These are phyloP conservation scores for Zygosaccharomyces pseudobailii DNA, from an alignment of 1,139 yeast genomes.

Conservation along the genomic window DNA sequence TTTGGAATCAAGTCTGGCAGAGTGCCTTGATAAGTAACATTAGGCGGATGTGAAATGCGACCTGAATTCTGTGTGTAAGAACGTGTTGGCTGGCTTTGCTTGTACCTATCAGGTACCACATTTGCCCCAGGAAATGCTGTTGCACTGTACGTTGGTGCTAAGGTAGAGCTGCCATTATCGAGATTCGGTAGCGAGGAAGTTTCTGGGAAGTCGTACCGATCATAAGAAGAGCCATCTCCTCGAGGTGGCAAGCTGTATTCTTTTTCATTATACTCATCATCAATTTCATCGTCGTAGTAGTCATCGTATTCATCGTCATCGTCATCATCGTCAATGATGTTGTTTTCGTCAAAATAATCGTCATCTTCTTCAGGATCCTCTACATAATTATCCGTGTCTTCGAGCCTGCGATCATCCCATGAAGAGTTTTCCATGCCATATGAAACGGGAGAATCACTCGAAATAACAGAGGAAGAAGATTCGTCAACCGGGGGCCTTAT, in stretches of 20 bases:
- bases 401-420: not conserved
- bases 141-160: not conserved
- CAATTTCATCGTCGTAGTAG: conserved; percentile 6
- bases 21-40: conserved; percentile 25
- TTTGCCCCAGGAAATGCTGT: not conserved
- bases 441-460: conserved; percentile 1
- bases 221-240: not conserved
- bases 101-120: not conserved
- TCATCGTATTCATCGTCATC: conserved; percentile 5
- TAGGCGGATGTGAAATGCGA: conserved; percentile 4
- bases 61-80: not conserved
- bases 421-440: conserved; percentile 1
- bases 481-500: not conserved
- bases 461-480: conserved; percentile 1
- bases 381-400: not conserved
- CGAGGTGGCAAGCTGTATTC: conserved; percentile 4
- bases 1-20: conserved; percentile 27
- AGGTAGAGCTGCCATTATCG: not conserved
- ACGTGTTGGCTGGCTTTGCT: not conserved
- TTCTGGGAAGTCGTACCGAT: not conserved
- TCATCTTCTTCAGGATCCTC: conserved; percentile 4
- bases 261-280: conserved; percentile 7
- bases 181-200: conserved; percentile 2
- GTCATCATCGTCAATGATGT: conserved; percentile 6
- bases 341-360: conserved; percentile 4